These are phyloP conservation scores for Nitzschia sp. DNA, from an alignment of 108 stramenopile genomes.

Conservation along the genomic window DNA sequence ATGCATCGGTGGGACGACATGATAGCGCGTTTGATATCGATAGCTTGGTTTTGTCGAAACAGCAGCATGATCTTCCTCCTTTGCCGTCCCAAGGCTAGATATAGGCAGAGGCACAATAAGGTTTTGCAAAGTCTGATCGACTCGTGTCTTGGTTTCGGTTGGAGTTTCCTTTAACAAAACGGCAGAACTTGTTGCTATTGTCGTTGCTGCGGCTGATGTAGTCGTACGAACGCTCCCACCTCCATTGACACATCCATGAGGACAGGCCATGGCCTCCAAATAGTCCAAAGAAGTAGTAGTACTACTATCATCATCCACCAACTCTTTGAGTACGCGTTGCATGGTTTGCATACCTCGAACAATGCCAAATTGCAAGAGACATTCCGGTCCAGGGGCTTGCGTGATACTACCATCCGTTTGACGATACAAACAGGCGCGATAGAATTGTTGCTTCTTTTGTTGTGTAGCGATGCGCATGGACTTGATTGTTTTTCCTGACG, in stretches of 20 bases:
- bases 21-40: constrained; percentile 68
- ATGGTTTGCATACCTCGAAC: constrained; percentile 98
- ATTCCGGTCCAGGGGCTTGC: constrained; percentile 4
- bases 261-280: constrained; percentile 98
- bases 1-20: constrained; percentile 85
- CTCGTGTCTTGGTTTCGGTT: constrained; percentile 70
- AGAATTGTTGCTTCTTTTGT: constrained; percentile 59
- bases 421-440: constrained; percentile 61
- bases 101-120: constrained; percentile 15
- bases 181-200: background rate
- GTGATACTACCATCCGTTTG: constrained; percentile 42
- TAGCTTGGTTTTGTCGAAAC: constrained; percentile 17
- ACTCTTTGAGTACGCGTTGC: constrained; percentile 80
- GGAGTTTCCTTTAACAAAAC: constrained; percentile 72
- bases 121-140: constrained; percentile 29
- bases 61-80: background rate
- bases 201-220: background rate
- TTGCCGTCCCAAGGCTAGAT: background rate
- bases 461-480: constrained; percentile 33
- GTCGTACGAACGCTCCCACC: constrained; percentile 80
- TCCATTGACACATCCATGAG: constrained; percentile 95
- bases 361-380: constrained; percentile 86
- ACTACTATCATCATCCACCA: constrained; percentile 6
- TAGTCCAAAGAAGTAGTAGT: constrained; percentile 60
- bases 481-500: constrained; percentile 18